Conservation (phyloP, 768 basidiomycete genomes). For the Collybiopsis luxurians region DNA sequence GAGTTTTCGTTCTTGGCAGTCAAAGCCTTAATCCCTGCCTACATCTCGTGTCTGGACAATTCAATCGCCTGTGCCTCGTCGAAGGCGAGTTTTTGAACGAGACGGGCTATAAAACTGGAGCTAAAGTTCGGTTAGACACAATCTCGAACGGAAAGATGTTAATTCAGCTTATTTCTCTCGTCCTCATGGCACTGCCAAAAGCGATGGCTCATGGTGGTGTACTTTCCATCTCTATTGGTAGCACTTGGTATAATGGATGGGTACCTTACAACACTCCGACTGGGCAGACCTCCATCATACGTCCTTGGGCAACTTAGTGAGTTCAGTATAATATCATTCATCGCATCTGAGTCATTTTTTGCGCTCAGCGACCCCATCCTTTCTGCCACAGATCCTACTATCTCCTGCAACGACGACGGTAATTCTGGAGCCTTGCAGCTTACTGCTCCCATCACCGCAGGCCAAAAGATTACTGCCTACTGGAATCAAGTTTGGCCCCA, state of each 20-base stretch:
- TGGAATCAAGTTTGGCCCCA: constrained; percentile 41
- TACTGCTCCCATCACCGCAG: constrained; percentile 40
- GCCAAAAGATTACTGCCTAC: constrained; percentile 38
- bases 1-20: too few relatives aligned
- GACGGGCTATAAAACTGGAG: neutral
- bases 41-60: too few relatives aligned
- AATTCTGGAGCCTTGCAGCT: constrained; percentile 36
- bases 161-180: constrained; percentile 17
- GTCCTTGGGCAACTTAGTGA: constrained; percentile 44
- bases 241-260: constrained; percentile 40
- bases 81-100: neutral
- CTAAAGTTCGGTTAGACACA: neutral
- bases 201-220: constrained; percentile 44
- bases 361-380: constrained; percentile 40
- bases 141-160: constrained; percentile 2
- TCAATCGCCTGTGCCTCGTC: too few relatives aligned
- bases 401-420: constrained; percentile 47
- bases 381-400: constrained; percentile 31
- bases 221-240: constrained; percentile 35
- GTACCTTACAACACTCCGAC: constrained; percentile 39
- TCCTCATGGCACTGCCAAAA: constrained; percentile 23
- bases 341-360: too few relatives aligned
- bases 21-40: too few relatives aligned
- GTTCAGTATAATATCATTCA: too few relatives aligned
- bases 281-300: constrained; percentile 40